phyloP scores from a whole-genome alignment of 192 early-diverging fungal genomes.

The Coemansia sp. region DNA sequence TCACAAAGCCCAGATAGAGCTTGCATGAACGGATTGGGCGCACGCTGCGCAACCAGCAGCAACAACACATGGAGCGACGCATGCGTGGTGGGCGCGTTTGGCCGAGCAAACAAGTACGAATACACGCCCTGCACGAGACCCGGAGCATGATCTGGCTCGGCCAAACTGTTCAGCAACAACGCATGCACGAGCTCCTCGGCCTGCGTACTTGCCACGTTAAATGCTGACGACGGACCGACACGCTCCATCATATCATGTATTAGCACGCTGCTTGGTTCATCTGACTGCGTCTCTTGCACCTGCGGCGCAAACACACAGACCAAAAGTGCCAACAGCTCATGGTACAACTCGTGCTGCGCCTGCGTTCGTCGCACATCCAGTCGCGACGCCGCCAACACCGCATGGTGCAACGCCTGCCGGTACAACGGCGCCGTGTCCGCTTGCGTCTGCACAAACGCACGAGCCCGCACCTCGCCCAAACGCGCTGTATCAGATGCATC shows the following conservation, averaged over 20 bases:
- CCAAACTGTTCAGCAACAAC: conserved; percentile 25
- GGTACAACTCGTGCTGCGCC: conserved; percentile 24
- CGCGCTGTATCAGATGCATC: background rate
- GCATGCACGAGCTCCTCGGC: conserved; percentile 30
- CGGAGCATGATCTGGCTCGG: conserved; percentile 22
- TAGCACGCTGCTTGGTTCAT: conserved; percentile 5
- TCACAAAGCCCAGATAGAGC: conserved; percentile 25
- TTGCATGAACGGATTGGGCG: conserved; percentile 24
- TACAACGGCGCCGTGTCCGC: conserved; percentile 30
- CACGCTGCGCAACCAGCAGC: conserved; percentile 27
- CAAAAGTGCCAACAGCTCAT: conserved; percentile 30
- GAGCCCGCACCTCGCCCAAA: conserved; percentile 31
- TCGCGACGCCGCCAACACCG: conserved; percentile 28
- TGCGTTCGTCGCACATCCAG: conserved; percentile 34
- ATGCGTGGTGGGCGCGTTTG: conserved; percentile 20
- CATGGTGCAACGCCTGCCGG: conserved; percentile 40
- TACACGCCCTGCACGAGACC: conserved; percentile 49
- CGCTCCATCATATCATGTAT: conserved; percentile 21
- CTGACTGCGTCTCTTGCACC: background rate
- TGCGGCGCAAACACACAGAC: conserved; percentile 35
- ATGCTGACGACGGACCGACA: conserved; percentile 34
- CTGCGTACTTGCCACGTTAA: conserved; percentile 34
- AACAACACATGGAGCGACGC: conserved; percentile 36
- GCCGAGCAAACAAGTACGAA: conserved; percentile 44
- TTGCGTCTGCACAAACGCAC: conserved; percentile 39